These are phyloP conservation scores for Tricholoma furcatifolium DNA, from an alignment of 768 basidiomycete species.

Conservation along the genomic window DNA sequence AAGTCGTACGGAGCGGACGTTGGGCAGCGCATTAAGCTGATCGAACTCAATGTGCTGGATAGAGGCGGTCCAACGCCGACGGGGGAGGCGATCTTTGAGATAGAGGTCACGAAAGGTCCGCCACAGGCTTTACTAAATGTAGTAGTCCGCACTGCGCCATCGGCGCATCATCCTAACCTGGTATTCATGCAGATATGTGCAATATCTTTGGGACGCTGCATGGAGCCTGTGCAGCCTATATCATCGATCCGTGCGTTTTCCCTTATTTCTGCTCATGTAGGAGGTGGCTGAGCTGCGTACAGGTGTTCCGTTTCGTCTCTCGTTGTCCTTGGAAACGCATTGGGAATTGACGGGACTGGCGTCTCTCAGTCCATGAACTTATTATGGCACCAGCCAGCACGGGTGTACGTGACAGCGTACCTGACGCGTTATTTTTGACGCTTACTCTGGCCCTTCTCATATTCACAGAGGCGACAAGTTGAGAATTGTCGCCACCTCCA, in stretches of 20 bases:
- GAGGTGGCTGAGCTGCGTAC: background rate
- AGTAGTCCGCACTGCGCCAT: no score
- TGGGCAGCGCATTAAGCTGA: constrained; percentile 34
- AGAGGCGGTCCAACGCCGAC: constrained; percentile 12
- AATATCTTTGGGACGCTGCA: constrained; percentile 50
- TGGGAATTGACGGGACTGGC: constrained; percentile 41
- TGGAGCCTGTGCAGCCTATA: constrained; percentile 54
- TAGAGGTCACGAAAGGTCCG: constrained; percentile 36
- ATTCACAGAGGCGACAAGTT: constrained; percentile 38
- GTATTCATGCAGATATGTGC: constrained; percentile 47
- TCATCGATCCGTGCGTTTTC: constrained; percentile 50
- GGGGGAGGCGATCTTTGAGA: constrained; percentile 39
- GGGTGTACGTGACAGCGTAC: constrained; percentile 25
- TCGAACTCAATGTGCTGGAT: constrained; percentile 35
- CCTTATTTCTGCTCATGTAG: background rate
- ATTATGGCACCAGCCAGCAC: constrained; percentile 45
- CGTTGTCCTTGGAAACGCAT: constrained; percentile 36
- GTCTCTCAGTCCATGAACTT: constrained; percentile 52
- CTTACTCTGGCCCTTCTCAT: background rate
- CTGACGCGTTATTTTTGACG: background rate
- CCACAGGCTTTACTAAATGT: background rate
- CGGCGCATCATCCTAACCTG: background rate
- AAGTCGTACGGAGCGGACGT: constrained; percentile 36
- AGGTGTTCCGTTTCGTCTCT: constrained; percentile 47
- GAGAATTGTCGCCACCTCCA: constrained; percentile 39